Conservation (phyloP, 208 protist genomes). For the Crithidia brevicula region DNA sequence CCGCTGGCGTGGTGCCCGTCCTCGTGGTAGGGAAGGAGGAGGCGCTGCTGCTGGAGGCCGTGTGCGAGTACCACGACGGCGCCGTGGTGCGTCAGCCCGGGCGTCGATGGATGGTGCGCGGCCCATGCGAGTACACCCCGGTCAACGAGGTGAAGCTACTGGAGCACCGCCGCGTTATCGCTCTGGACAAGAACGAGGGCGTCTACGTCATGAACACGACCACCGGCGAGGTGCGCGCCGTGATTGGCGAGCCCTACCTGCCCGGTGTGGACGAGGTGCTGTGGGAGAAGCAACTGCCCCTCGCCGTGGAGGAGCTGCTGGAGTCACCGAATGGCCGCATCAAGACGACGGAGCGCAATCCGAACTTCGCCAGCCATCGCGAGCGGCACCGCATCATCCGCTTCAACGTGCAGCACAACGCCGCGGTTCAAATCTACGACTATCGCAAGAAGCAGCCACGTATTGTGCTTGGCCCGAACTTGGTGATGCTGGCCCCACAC, state of each 20-base stretch:
- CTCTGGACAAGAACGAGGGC: conserved; percentile 97
- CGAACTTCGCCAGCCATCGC: conserved; percentile 40
- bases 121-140: conserved; percentile 94
- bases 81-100: conserved; percentile 72
- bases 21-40: conserved; percentile 93
- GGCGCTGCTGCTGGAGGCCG: conserved; percentile 93
- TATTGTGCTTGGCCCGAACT: conserved; percentile 94
- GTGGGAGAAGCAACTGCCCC: conserved; percentile 94
- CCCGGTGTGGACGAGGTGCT: conserved; percentile 94
- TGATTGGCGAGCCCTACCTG: conserved; percentile 94
- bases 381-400: conserved; percentile 88
- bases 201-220: conserved; percentile 95
- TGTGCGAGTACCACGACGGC: conserved; percentile 75
- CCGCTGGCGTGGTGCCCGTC: conserved; percentile 82
- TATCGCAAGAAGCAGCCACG: conserved; percentile 87
- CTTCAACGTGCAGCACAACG: conserved; percentile 96
- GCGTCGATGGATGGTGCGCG: conserved; percentile 95
- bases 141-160: conserved; percentile 89
- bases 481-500: conserved; percentile 95
- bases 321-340: conserved; percentile 50
- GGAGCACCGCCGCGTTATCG: conserved; percentile 88
- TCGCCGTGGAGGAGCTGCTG: conserved; percentile 93
- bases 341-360: conserved; percentile 31
- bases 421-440: conserved; percentile 97
- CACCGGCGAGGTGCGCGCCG: conserved; percentile 88